A percentile compares a stretch with the other conserved stretches of the same genome.
Conservation (phyloP, 495 filamentous ascomycete species). For the Aspergillus sclerotiicarbonarius region DNA sequence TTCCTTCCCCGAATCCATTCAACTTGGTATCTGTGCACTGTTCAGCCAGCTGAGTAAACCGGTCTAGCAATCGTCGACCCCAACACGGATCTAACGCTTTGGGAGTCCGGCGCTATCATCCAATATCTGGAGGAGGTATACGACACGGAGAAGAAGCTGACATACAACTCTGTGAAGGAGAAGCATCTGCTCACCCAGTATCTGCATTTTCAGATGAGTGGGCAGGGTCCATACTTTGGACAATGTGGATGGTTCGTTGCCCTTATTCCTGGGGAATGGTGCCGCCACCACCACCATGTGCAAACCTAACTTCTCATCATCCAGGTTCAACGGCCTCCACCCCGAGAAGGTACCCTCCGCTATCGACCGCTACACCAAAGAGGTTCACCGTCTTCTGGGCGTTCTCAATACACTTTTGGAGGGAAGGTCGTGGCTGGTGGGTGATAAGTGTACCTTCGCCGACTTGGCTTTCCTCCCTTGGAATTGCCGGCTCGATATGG, state of each 20-base stretch:
- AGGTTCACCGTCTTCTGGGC: slow-evolving; percentile 44
- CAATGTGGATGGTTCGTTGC: slow-evolving; percentile 9
- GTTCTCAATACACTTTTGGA: slow-evolving; percentile 42
- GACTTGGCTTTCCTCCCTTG: slow-evolving; percentile 50
- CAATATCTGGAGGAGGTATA: slow-evolving; percentile 38
- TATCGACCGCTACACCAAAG: slow-evolving; percentile 46
- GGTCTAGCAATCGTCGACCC: slow-evolving; percentile 10
- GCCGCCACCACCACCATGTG: slow-evolving; percentile 31
- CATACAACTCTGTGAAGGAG: slow-evolving; percentile 24
- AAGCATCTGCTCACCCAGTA: slow-evolving; percentile 32
- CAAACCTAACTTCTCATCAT: slow-evolving; percentile 36
- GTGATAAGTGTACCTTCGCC: slow-evolving; percentile 48
- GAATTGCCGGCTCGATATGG: slow-evolving; percentile 10
- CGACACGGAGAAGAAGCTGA: slow-evolving; percentile 32
- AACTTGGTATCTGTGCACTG: neutral
- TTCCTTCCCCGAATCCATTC: neutral
- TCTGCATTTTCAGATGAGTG: slow-evolving; percentile 39
- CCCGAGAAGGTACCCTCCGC: slow-evolving; percentile 43
- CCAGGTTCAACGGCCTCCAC: slow-evolving; percentile 44
- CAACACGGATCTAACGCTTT: slow-evolving; percentile 9
- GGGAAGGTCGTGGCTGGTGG: slow-evolving; percentile 45
- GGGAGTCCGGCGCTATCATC: slow-evolving; percentile 29
- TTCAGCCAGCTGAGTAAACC: neutral
- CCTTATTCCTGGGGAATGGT: no score
- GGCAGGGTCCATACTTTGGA: slow-evolving; percentile 8